Evolutionary conservation across 768 basidiomycete genomes (phyloP).

Genomic region (Boletus patriciae): DNA sequence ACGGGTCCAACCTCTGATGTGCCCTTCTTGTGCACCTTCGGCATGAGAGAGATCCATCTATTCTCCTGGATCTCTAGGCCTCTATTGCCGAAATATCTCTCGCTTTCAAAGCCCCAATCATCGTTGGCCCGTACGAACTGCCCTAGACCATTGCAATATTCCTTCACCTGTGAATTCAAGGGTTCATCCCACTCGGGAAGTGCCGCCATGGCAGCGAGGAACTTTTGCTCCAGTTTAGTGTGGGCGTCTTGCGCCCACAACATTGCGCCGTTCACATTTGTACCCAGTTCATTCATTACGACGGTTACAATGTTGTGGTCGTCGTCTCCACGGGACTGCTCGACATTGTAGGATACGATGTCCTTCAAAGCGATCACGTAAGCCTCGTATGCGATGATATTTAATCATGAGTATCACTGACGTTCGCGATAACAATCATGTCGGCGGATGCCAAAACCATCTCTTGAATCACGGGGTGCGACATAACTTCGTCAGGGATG

Average conservation of each 20-base stretch:
- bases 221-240: neutral
- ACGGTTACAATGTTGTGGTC: slow-evolving; percentile 47
- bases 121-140: slow-evolving; percentile 41
- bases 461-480: slow-evolving; percentile 37
- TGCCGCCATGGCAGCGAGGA: slow-evolving; percentile 17
- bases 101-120: slow-evolving; percentile 8
- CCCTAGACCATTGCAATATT: slow-evolving; percentile 48
- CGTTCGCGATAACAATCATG: slow-evolving; percentile 39
- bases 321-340: slow-evolving; percentile 31
- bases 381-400: neutral
- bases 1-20: slow-evolving; percentile 2
- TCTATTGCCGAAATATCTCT: slow-evolving; percentile 5
- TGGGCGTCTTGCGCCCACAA: slow-evolving; percentile 16
- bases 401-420: slow-evolving; percentile 1
- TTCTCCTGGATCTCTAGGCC: slow-evolving; percentile 8
- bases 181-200: slow-evolving; percentile 42
- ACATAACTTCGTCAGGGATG: slow-evolving; percentile 40
- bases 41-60: slow-evolving; percentile 8
- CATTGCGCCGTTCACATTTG: slow-evolving; percentile 17
- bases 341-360: slow-evolving; percentile 33
- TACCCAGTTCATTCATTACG: slow-evolving; percentile 43
- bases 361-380: slow-evolving; percentile 16
- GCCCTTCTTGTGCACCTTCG: neutral
- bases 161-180: slow-evolving; percentile 42
- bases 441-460: slow-evolving; percentile 34